These are phyloP conservation scores for Sherardia arvensis DNA, from an alignment of 257 asterid species.

Conservation along the genomic window DNA sequence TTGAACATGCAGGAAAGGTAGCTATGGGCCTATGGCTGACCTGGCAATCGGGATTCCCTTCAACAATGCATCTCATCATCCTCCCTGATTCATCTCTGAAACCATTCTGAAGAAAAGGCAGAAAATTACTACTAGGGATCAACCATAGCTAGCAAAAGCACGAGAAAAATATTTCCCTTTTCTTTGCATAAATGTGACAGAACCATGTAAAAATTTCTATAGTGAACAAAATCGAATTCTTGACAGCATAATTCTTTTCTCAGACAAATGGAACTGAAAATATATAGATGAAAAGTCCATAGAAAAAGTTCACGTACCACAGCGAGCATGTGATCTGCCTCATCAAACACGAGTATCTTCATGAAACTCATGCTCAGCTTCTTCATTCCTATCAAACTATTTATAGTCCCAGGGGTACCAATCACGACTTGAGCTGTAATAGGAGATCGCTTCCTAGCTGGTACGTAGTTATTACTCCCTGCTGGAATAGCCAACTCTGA, in stretches of 20 bases:
- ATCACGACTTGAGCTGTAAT: slow-evolving; percentile 68
- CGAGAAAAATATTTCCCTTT: neutral
- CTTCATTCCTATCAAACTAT: slow-evolving; percentile 55
- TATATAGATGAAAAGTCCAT: neutral
- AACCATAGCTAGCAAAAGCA: neutral
- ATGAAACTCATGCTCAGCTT: slow-evolving; percentile 63
- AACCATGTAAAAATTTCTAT: too few relatives aligned
- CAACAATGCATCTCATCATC: slow-evolving; percentile 55
- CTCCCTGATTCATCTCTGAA: slow-evolving; percentile 66
- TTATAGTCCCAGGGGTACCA: slow-evolving; percentile 93
- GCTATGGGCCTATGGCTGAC: slow-evolving; percentile 29
- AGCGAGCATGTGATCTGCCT: slow-evolving; percentile 96
- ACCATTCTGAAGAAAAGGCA: slow-evolving; percentile 41
- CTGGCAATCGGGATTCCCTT: slow-evolving; percentile 56
- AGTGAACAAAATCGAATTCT: neutral
- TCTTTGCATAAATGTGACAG: neutral
- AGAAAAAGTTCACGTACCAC: slow-evolving; percentile 33
- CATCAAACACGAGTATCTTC: slow-evolving; percentile 93
- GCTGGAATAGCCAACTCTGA: slow-evolving; percentile 75
- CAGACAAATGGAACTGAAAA: too few relatives aligned
- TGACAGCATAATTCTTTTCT: neutral
- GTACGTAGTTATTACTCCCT: slow-evolving; percentile 36
- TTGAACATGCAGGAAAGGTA: slow-evolving; percentile 1
- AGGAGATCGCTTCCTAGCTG: slow-evolving; percentile 47
- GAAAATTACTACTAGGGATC: neutral